Evolutionary conservation across 2,329 filamentous ascomycete genomes (phyloP).

Genomic region (Chaetomium sp.): DNA sequence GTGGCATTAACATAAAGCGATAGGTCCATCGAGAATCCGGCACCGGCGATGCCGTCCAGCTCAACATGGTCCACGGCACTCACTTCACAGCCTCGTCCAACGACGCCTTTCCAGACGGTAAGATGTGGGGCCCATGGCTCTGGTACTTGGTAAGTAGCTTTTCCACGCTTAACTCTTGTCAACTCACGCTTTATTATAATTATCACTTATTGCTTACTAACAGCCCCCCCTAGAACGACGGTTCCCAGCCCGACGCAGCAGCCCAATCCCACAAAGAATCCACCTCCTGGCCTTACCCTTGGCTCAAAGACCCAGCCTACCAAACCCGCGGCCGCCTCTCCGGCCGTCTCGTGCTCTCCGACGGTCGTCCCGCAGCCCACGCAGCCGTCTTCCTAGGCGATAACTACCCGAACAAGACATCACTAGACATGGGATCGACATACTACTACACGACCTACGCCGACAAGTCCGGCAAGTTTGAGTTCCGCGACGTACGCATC

Average conservation of each 20-base stretch:
- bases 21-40: background rate
- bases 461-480: background rate
- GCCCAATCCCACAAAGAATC: background rate
- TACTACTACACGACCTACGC: background rate
- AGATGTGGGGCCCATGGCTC: background rate
- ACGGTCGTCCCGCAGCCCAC: background rate
- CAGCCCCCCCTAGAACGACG: too few species aligned
- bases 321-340: background rate
- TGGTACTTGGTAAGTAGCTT: background rate
- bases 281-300: background rate
- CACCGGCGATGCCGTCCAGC: background rate
- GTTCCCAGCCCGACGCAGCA: background rate
- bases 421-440: background rate
- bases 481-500: background rate
- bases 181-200: background rate
- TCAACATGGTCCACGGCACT: constrained; percentile 1
- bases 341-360: background rate
- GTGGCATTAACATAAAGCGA: too few species aligned
- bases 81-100: background rate
- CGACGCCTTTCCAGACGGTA: background rate
- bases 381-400: background rate
- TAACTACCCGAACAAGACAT: background rate
- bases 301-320: background rate
- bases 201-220: too few species aligned
- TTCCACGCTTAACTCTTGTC: background rate